Evolutionary conservation across 73 alveolate genomes (phyloP).

Genomic region (Paramecium octaurelia): DNA sequence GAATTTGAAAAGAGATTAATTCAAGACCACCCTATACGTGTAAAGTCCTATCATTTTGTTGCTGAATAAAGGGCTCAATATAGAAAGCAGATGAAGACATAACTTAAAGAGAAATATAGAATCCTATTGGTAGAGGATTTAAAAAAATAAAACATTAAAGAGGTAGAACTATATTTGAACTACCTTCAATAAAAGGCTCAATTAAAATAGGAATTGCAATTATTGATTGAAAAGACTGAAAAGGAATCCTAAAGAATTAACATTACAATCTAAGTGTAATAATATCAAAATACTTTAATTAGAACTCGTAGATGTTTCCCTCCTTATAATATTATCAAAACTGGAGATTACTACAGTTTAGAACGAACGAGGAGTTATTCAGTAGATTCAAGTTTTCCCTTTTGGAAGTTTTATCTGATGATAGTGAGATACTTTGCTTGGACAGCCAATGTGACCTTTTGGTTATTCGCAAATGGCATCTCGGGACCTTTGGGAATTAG

Average conservation of each 20-base stretch:
- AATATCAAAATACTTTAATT: background rate
- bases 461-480: constrained; percentile 15
- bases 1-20: background rate
- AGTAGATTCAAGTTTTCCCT: background rate
- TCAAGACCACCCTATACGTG: background rate
- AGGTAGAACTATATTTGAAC: background rate
- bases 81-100: background rate
- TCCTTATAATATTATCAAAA: background rate
- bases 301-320: background rate
- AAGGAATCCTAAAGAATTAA: background rate
- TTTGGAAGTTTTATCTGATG: background rate
- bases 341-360: background rate
- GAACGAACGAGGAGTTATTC: background rate
- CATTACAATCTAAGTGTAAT: background rate
- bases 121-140: background rate
- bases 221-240: background rate
- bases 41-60: background rate
- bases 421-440: background rate
- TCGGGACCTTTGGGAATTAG: constrained; percentile 27
- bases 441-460: background rate
- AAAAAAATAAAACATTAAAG: background rate
- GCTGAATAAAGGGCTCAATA: background rate
- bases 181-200: background rate
- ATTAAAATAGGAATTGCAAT: background rate
- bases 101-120: background rate